Evolutionary conservation across 257 asterid genomes (phyloP).

Genomic region (Sherardia arvensis): DNA sequence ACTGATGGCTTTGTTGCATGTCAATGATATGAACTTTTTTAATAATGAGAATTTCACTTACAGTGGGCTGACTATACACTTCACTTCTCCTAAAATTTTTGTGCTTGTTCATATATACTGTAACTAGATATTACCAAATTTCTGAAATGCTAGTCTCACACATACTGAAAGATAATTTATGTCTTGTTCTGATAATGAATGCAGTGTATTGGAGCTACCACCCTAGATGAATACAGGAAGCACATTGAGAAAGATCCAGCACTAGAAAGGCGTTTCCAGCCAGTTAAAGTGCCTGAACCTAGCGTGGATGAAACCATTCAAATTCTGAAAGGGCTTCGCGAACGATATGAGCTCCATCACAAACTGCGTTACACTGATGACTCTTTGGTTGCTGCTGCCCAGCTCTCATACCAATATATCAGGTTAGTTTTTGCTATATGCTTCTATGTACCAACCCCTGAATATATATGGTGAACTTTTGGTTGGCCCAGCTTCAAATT

Average conservation of each 20-base stretch:
- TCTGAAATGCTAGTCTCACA: not conserved
- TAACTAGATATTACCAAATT: not conserved
- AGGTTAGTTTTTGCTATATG: conserved; percentile 30
- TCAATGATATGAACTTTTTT: not conserved
- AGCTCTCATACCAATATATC: conserved; percentile 83
- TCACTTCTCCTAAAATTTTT: not conserved
- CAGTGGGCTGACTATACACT: not conserved
- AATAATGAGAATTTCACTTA: not conserved
- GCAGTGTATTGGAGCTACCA: conserved; percentile 97
- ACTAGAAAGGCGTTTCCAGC: conserved; percentile 88
- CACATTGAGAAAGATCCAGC: conserved; percentile 98
- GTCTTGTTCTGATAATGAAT: not conserved
- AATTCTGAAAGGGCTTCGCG: conserved; percentile 81
- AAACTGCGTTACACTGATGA: conserved; percentile 93
- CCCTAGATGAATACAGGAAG: conserved; percentile 82
- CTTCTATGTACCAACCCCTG: not conserved
- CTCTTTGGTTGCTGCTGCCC: conserved; percentile 78
- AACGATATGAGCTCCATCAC: conserved; percentile 94
- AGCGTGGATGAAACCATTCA: conserved; percentile 89
- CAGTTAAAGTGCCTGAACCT: conserved; percentile 96
- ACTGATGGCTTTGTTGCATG: not conserved
- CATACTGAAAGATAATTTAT: not conserved
- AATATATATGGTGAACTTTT: too few species aligned
- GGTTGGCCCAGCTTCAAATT: too few species aligned
- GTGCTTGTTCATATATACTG: not conserved